Evolutionary conservation across 2,329 filamentous ascomycete species (phyloP), one percentile per base, ranked within the genome.

Genomic region (Leptographium flavum): DNA sequence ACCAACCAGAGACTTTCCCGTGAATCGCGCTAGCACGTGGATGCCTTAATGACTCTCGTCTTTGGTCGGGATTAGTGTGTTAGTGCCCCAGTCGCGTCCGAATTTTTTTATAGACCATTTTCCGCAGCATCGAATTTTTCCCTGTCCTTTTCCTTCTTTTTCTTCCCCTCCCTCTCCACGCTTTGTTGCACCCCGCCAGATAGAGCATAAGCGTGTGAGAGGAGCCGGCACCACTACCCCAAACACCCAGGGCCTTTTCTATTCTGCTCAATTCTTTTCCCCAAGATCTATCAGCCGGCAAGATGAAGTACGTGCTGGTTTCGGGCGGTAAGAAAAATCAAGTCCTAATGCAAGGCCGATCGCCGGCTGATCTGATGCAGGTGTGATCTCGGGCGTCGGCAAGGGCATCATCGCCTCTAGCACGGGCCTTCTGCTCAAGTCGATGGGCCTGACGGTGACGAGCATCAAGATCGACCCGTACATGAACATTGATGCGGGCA

Each of bases 351-450:
- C 19, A 13, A 32, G 14, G 23, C 21, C 19, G 11, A 19, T 21
- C n/a, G 13, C 5, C 4, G 19, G 9, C 27, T 22, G 4, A n/a
- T 10, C 22, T 15, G 33, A 21, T 13, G 23, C 39, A 49, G 53
- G 53, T 32, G 53, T 55, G 36, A 55, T 55, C 15, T 53, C 50
- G 15, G 53, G 53, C 17, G 52, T 55, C 25, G 53, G 53, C 42
- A 55, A 55, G 47, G 53, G 53, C 44, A 54, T 53, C n/a, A 53
- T 53, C 17, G 49, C 50, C 32, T 50, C 49, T 10, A 49, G 51
- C 44, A 49, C 53, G 35, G 82, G 81, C 45, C 68, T 87, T 53
- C 68, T 92, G 52, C 75, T 92, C 55, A 90, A 92, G 71, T 86
- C 83, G 11, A 68, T 80, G 52, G 86, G 85, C 40, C 70, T 90